Percentiles rank a stretch among this genome's conserved stretches.
Conservation (phyloP, 1,284 basidiomycete genomes). For the Apiotrichum akiyoshidainum region DNA sequence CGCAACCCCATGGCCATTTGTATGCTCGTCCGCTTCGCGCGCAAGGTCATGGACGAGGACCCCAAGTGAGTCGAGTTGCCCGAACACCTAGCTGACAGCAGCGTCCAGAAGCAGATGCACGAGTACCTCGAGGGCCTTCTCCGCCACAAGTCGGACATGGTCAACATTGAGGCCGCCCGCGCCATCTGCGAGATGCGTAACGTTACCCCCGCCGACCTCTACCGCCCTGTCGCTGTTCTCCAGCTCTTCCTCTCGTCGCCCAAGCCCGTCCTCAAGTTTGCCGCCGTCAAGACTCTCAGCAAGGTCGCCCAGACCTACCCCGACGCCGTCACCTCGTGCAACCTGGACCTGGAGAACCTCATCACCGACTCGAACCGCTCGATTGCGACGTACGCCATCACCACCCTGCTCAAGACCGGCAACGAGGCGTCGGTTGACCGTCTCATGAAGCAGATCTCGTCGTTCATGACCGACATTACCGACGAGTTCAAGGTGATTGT, state of each 20-base stretch:
- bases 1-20: slow-evolving; percentile 98
- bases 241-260: slow-evolving; percentile 91
- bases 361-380: slow-evolving; percentile 95
- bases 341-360: slow-evolving; percentile 95
- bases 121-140: slow-evolving; percentile 94
- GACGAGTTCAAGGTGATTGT: slow-evolving; percentile 99
- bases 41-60: slow-evolving; percentile 98
- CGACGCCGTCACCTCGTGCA: slow-evolving; percentile 82
- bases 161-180: slow-evolving; percentile 97
- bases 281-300: slow-evolving; percentile 92
- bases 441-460: slow-evolving; percentile 98
- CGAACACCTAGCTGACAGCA: slow-evolving; percentile 1
- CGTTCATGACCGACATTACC: slow-evolving; percentile 99
- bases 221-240: slow-evolving; percentile 82
- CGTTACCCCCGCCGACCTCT: slow-evolving; percentile 71
- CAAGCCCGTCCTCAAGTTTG: slow-evolving; percentile 92
- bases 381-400: slow-evolving; percentile 98
- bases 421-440: slow-evolving; percentile 98
- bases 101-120: slow-evolving; percentile 81
- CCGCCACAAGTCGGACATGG: slow-evolving; percentile 99
- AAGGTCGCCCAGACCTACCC: slow-evolving; percentile 80
- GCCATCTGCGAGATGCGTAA: slow-evolving; percentile 95
- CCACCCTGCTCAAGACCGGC: slow-evolving; percentile 97
- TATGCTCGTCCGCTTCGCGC: slow-evolving; percentile 96
- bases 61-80: slow-evolving; percentile 90